These are phyloP conservation scores for Suillus occidentalis DNA, from an alignment of 768 basidiomycete genomes.

Conservation along the genomic window DNA sequence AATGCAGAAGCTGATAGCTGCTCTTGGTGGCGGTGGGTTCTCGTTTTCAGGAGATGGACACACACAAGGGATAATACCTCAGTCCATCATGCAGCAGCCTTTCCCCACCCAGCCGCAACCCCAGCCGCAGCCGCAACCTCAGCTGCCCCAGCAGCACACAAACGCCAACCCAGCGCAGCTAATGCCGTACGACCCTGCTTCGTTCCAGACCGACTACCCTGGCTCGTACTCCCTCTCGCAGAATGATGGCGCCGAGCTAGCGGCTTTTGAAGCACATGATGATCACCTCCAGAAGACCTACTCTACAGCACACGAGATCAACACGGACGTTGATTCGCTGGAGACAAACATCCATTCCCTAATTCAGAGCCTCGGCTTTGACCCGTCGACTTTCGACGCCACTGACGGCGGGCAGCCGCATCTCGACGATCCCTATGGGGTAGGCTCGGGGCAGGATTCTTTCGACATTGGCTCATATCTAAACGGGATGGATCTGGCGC, in stretches of 20 bases:
- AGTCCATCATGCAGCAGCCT: constrained; percentile 23
- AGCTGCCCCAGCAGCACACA: constrained; percentile 2
- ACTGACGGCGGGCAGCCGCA: background rate
- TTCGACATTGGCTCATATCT: constrained; percentile 44
- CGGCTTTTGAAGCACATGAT: constrained; percentile 35
- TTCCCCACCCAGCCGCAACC: constrained; percentile 19
- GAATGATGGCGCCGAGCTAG: constrained; percentile 27
- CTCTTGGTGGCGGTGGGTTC: constrained; percentile 27
- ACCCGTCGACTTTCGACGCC: constrained; percentile 38
- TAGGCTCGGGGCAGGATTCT: constrained; percentile 20
- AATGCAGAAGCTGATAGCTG: constrained; percentile 56
- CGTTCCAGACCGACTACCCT: constrained; percentile 20
- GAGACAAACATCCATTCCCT: constrained; percentile 68
- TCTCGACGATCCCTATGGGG: constrained; percentile 9
- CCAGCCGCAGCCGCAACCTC: constrained; percentile 18
- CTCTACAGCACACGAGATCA: constrained; percentile 61
- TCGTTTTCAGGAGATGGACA: constrained; percentile 5
- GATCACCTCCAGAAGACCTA: constrained; percentile 56
- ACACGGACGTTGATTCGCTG: constrained; percentile 69
- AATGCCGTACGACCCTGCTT: constrained; percentile 22
- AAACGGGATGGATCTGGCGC: constrained; percentile 32
- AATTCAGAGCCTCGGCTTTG: constrained; percentile 69
- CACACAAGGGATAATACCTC: constrained; percentile 15
- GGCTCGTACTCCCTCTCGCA: constrained; percentile 25
- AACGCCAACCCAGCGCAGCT: constrained; percentile 16